These are phyloP conservation scores for Salix viminalis DNA, from an alignment of 345 rosid species.

Conservation along the genomic window DNA sequence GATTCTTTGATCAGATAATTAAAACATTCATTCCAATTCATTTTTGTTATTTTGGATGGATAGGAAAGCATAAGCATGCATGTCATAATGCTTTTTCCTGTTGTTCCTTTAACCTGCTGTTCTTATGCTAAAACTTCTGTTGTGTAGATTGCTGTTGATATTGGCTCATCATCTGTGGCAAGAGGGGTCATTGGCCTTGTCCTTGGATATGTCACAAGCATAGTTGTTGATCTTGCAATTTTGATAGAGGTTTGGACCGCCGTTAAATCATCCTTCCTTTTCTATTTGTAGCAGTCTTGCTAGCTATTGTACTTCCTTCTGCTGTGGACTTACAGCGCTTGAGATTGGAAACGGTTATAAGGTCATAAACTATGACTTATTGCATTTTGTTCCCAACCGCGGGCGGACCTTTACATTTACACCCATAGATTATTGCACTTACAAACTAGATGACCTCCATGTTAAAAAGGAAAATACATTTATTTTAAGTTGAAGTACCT, in stretches of 20 bases:
- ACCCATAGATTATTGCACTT: neutral
- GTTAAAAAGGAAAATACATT: neutral
- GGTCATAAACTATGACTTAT: neutral
- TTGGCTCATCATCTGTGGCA: constrained; percentile 98
- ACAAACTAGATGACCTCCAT: neutral
- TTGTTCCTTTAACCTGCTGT: neutral
- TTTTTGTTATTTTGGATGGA: neutral
- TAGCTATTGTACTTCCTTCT: neutral
- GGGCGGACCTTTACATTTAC: neutral
- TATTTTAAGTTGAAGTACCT: neutral
- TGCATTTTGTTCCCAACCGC: neutral
- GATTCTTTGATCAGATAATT: neutral
- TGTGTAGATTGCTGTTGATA: constrained; percentile 90
- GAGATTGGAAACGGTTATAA: neutral
- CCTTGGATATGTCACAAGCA: constrained; percentile 92
- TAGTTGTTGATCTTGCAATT: constrained; percentile 92
- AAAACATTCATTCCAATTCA: neutral
- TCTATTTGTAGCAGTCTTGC: neutral
- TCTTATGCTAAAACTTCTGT: constrained; percentile 4
- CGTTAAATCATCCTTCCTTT: neutral
- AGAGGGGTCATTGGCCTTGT: constrained; percentile 83
- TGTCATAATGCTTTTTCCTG: constrained; percentile 5
- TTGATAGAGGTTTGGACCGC: constrained; percentile 69
- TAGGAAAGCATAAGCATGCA: neutral
- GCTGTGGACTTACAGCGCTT: neutral